Conservation (phyloP, 1,139 yeast species). For the Hyphopichia buzzinii region DNA sequence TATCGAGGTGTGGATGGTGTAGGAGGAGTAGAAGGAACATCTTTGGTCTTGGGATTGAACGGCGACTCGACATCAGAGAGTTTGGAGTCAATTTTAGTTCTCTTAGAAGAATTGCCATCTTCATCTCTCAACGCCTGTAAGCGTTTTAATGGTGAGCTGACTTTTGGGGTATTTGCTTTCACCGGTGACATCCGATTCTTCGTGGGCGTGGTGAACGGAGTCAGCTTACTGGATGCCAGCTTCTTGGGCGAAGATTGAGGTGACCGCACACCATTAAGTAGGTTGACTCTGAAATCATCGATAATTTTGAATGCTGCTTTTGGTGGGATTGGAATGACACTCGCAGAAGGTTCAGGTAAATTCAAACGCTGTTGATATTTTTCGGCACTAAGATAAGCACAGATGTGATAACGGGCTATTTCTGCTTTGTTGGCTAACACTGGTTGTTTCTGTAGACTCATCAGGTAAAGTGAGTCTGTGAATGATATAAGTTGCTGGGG, state of each 20-base stretch:
- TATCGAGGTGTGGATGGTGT: slow-evolving; percentile 8
- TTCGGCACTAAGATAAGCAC: slow-evolving; percentile 62
- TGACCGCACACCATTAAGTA: slow-evolving; percentile 27
- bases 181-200: slow-evolving; percentile 8
- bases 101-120: background rate
- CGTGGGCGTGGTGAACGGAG: slow-evolving; percentile 6
- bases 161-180: slow-evolving; percentile 6
- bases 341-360: slow-evolving; percentile 46
- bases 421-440: slow-evolving; percentile 52
- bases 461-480: slow-evolving; percentile 49
- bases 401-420: slow-evolving; percentile 61
- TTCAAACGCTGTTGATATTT: slow-evolving; percentile 40
- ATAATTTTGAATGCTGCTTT: slow-evolving; percentile 39
- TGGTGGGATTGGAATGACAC: slow-evolving; percentile 60
- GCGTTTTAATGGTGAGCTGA: slow-evolving; percentile 12
- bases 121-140: slow-evolving; percentile 9
- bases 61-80: slow-evolving; percentile 27
- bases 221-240: slow-evolving; percentile 2
- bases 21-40: slow-evolving; percentile 9
- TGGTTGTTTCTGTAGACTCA: slow-evolving; percentile 49
- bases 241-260: slow-evolving; percentile 31
- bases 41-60: slow-evolving; percentile 24
- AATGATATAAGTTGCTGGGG: slow-evolving; percentile 49
- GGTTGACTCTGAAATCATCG: slow-evolving; percentile 41
- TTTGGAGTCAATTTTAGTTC: background rate